Base-by-base conservation (phyloP, 176 grass and related monocot genomes). In the Triticum timopheevii region DNA sequence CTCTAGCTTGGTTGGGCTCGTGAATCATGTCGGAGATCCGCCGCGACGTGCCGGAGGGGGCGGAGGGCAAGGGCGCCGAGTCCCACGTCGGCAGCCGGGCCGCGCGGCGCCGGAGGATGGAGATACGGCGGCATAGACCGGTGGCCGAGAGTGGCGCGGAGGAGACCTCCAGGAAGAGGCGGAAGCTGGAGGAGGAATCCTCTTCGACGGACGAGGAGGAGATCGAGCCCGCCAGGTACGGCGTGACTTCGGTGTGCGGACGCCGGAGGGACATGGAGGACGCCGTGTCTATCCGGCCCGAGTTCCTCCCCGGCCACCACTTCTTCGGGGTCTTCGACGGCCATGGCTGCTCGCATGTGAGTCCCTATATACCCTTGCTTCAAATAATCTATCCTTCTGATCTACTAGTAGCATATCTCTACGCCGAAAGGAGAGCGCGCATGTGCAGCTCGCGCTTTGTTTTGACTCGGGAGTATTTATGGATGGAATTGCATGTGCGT, bases 301-400 rank as follows among this genome's bases (percentile, higher is more conserved):
- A 49, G 10, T 93, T 98, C 89, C 58, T 89, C 70, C n/a, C 40
- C 33, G 85, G 84, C 20, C 81, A 93, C 84, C 87, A 95, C 78
- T 98, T 95, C 90, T 98, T 94, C 73, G 96, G 84, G 27, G 86
- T 98, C 0, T 98, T 93, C 79, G 96, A 98, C 78, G 93, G 96
- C 86, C 96, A 98, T 28, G 96, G 96, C 52, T 98, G 96, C 88
- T 98, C 93, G 0, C 96, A 98, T 88, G 96, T 98, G 64, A 86
- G 89, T 74, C 24, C 23, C 7, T 36, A 3, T 47, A 12, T 38
- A 5, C 7, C 27, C 27, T 27, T 17, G 0, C 9, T 39, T 69
- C 10, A 27, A 66, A 5, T 13, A 12, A 15, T 3, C 40, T 11
- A 22, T 35, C 24, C 3, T 79, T 27, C 66, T 27, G 22, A 83